These are phyloP conservation scores for Abortiporus biennis DNA, from an alignment of 1,284 basidiomycete species.

Conservation along the genomic window DNA sequence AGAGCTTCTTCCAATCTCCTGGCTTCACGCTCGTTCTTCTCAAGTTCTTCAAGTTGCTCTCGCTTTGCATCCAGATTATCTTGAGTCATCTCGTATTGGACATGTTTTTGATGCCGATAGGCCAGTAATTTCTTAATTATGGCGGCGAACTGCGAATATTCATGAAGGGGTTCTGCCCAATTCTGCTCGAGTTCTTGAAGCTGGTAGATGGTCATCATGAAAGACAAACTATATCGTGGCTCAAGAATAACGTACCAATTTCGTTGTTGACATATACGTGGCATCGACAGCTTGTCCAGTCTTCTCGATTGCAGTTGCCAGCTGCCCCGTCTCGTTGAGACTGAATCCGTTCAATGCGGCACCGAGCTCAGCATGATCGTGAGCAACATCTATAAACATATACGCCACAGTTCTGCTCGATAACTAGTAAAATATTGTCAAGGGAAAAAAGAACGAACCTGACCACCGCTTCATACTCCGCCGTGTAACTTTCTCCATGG, in stretches of 20 bases:
- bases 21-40: slow-evolving; percentile 90
- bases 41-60: slow-evolving; percentile 84
- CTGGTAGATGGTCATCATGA: slow-evolving; percentile 33
- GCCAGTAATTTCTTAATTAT: slow-evolving; percentile 93
- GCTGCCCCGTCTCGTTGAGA: slow-evolving; percentile 70
- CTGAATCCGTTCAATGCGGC: slow-evolving; percentile 96
- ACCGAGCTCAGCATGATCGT: slow-evolving; percentile 93
- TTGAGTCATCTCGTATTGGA: slow-evolving; percentile 96
- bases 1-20: slow-evolving; percentile 86
- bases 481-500: slow-evolving; percentile 95
- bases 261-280: slow-evolving; percentile 89
- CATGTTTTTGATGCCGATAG: slow-evolving; percentile 97
- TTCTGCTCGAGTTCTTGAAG: slow-evolving; percentile 88
- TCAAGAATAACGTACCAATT: slow-evolving; percentile 53
- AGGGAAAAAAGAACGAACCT: slow-evolving; percentile 39
- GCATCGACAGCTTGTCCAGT: slow-evolving; percentile 94
- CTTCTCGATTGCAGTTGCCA: slow-evolving; percentile 82
- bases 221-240: not conserved
- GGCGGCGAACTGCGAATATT: slow-evolving; percentile 91
- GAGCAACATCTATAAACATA: slow-evolving; percentile 60
- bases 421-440: not conserved
- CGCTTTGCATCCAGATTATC: slow-evolving; percentile 86
- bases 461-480: slow-evolving; percentile 91
- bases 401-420: slow-evolving; percentile 1
- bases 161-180: slow-evolving; percentile 94